Evolutionary conservation across 2,329 filamentous ascomycete genomes (phyloP).

Genomic region (Simplicillium aogashimaense): DNA sequence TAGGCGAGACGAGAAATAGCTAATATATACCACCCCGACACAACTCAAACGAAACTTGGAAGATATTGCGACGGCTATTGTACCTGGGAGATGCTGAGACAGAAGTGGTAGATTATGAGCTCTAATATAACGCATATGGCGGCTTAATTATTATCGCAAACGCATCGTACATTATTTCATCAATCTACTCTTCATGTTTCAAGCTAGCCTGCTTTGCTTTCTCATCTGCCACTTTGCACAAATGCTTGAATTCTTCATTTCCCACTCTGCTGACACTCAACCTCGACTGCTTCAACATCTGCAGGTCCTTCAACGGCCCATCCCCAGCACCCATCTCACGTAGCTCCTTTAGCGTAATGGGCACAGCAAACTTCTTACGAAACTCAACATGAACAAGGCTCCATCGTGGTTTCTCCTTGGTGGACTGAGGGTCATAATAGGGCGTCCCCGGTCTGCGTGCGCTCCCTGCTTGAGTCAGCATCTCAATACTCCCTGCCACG

Average conservation of each 20-base stretch:
- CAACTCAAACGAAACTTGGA: too few species aligned
- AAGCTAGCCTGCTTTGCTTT: conserved; percentile 28
- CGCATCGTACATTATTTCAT: too few species aligned
- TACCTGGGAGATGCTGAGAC: too few species aligned
- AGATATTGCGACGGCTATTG: too few species aligned
- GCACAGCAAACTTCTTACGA: conserved; percentile 66
- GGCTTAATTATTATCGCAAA: too few species aligned
- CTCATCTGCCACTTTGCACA: conserved; percentile 41
- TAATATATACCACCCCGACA: too few species aligned
- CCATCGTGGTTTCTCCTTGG: conserved; percentile 52
- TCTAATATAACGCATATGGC: too few species aligned
- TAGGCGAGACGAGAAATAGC: too few species aligned
- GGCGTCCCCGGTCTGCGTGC: conserved; percentile 32
- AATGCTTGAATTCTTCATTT: conserved; percentile 53
- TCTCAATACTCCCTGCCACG: neutral
- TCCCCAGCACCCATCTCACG: conserved; percentile 49
- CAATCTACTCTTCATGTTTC: conserved; percentile 18
- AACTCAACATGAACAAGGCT: conserved; percentile 84
- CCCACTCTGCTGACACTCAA: conserved; percentile 69
- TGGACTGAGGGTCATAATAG: conserved; percentile 76
- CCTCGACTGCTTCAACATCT: conserved; percentile 72
- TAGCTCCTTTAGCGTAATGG: conserved; percentile 62
- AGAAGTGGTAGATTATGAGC: too few species aligned
- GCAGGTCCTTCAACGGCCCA: conserved; percentile 60
- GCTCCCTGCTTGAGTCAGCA: conserved; percentile 14